Base-by-base conservation (phyloP, 2,329 filamentous ascomycete species). In the Penicillium sp. region DNA sequence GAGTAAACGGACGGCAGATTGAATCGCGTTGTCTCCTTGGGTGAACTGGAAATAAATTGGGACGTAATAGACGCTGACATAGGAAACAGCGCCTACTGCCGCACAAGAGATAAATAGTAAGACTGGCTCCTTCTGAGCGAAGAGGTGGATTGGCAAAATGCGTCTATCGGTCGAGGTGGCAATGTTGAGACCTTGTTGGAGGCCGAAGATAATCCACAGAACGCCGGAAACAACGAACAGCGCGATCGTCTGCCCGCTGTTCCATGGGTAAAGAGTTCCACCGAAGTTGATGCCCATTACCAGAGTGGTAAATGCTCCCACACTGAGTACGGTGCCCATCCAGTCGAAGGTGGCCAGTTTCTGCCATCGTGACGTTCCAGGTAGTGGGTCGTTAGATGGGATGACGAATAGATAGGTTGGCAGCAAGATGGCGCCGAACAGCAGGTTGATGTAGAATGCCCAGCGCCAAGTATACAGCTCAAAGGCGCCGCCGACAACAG, bases 31-130 rank as follows among this genome's bases (percentile, higher is more conserved):
- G 42, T 80, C 79, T 9, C 76, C 77, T 6, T 70, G 72, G 0
- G 74, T 74, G 63, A 83, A 84, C 35, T 50, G 78, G 65, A 83
- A 83, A 69, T 76, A 83, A 0, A 84, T 70, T 0, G 82, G 82
- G 13, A 81, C 77, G 67, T 80, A 84, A 69, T 83, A 84, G 8
- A 81, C 45, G 13, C 18, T 48, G 16, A 26, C 7, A 10, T 48
- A 48, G 14, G 32, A 48, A 5, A 48, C 45, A 13, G 32, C 32
- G 11, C 45, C 45, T 6, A 48, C 45, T 26, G 45, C 45, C 4
- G 45, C 34, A 37, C 45, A 48, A 10, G 32, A 24, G 3, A 48
- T 26, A 20, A 48, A 48, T 0, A 48, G 45, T 8, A 48, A 49
- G 35, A 48, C 14, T 26, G 45, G 45, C 14, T 48, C 45, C 20